Conservation (phyloP, 108 stramenopile genomes). For the Mediolabrus comicus region DNA sequence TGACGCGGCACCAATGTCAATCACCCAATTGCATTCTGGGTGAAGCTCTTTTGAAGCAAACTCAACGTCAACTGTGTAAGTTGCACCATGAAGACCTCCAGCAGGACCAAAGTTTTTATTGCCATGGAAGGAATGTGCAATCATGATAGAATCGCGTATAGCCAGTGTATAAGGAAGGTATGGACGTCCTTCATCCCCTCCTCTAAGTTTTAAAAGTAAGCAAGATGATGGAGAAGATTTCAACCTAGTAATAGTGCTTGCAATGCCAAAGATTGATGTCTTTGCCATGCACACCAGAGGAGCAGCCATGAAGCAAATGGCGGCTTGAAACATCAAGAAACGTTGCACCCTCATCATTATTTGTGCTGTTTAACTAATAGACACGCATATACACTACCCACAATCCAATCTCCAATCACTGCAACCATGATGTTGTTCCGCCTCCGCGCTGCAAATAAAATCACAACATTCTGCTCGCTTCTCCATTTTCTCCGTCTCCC, state of each 20-base stretch:
- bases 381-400: too few relatives aligned
- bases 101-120: slow-evolving; percentile 90
- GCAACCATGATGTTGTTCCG: too few relatives aligned
- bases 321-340: neutral
- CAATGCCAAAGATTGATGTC: slow-evolving; percentile 20
- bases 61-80: slow-evolving; percentile 93
- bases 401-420: too few relatives aligned
- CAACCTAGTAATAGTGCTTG: neutral
- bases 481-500: too few relatives aligned
- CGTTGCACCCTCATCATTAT: neutral
- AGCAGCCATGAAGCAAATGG: neutral
- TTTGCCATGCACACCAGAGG: neutral
- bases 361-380: neutral
- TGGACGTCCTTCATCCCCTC: slow-evolving; percentile 27
- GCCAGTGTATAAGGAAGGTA: slow-evolving; percentile 77
- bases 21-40: slow-evolving; percentile 86
- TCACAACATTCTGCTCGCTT: too few relatives aligned
- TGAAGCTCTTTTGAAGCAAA: slow-evolving; percentile 65
- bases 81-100: slow-evolving; percentile 91
- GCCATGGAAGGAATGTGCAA: slow-evolving; percentile 89
- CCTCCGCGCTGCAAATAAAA: too few relatives aligned
- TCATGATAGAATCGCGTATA: slow-evolving; percentile 92
- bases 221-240: neutral
- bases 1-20: slow-evolving; percentile 90
- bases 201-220: slow-evolving; percentile 6